Percentiles rank a stretch among this genome's conserved stretches.
These are phyloP conservation scores for Aspergillus brunneoviolaceus DNA, from an alignment of 2,329 filamentous ascomycete genomes.

Conservation along the genomic window DNA sequence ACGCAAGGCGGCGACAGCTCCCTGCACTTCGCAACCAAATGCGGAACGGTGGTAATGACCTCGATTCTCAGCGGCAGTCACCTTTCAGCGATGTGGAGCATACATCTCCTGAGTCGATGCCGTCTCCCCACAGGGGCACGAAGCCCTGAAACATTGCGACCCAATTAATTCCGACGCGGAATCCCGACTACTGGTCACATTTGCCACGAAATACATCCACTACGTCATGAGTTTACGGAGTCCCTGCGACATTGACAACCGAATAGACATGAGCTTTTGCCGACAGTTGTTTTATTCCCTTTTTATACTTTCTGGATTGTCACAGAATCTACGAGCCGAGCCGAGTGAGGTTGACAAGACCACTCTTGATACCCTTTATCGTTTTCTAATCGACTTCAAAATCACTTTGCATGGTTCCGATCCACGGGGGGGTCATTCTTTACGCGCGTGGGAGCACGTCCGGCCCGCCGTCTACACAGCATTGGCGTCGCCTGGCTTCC, in stretches of 20 bases:
- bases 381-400: constrained; percentile 18
- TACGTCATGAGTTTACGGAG: constrained; percentile 19
- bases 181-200: not conserved
- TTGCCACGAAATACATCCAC: constrained; percentile 12
- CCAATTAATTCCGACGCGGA: not conserved
- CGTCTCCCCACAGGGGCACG: constrained; percentile 28
- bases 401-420: constrained; percentile 15
- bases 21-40: constrained; percentile 48
- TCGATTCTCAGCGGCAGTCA: constrained; percentile 34
- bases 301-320: constrained; percentile 15
- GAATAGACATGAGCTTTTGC: constrained; percentile 16
- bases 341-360: constrained; percentile 21
- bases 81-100: constrained; percentile 38
- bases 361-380: constrained; percentile 35
- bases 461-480: not conserved
- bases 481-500: not conserved
- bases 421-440: constrained; percentile 1
- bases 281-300: constrained; percentile 11
- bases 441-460: constrained; percentile 2
- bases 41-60: constrained; percentile 33
- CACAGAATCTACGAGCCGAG: constrained; percentile 17
- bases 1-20: constrained; percentile 49
- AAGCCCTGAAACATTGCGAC: constrained; percentile 1
- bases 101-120: constrained; percentile 26
- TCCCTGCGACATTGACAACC: constrained; percentile 2